Base-by-base conservation (phyloP, 2,329 filamentous ascomycete genomes). In the Claviceps pazoutovae region DNA sequence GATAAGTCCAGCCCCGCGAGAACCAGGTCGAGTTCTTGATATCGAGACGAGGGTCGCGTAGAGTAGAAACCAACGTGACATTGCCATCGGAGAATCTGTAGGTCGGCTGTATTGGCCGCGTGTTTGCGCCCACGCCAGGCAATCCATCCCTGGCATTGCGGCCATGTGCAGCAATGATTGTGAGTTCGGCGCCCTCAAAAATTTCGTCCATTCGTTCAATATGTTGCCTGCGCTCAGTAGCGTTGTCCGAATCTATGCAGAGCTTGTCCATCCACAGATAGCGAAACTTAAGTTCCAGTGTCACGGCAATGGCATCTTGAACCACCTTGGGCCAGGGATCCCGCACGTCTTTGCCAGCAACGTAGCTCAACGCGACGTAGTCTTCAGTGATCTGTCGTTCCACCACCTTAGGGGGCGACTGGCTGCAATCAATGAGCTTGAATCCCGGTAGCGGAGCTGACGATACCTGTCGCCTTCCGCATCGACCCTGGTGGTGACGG, bases 261-360 rank as follows among this genome's bases (percentile, higher is more conserved):
- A 65, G 59, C 26, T 60, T 57, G 51, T 70, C 68, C 2, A 71
- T 61, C 68, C 69, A 71, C 2, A 71, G 59, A 50, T 69, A 67
- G 5, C 60, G 54, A 8, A 66, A 54, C 0, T 66, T 65, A 6
- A 71, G 56, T 2, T 60, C 54, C 9, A 56, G 60, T 0, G 64
- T 62, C 5, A 66, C 66, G 1, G 54, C 51, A 7, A 65, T 61
- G 9, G 66, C 62, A 36, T 67, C 65, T 52, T 54, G 57, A 1
- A 67, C 57, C 37, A 66, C 64, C 48, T 57, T 61, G 26, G 65
- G 62, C 65, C 64, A 67, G 0, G 54, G 56, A 2, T 59, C 59
- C 1, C 53, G 55, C 2, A 56, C 55, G n/a, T 54, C 58, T 43
- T 56, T 57, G 3, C 66, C 66, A 57, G 61, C 63, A 1, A 68